Percentiles rank a stretch among this genome's conserved stretches.
Conservation (phyloP, 176 grass and related monocot species). For the Hordeum marinum region DNA sequence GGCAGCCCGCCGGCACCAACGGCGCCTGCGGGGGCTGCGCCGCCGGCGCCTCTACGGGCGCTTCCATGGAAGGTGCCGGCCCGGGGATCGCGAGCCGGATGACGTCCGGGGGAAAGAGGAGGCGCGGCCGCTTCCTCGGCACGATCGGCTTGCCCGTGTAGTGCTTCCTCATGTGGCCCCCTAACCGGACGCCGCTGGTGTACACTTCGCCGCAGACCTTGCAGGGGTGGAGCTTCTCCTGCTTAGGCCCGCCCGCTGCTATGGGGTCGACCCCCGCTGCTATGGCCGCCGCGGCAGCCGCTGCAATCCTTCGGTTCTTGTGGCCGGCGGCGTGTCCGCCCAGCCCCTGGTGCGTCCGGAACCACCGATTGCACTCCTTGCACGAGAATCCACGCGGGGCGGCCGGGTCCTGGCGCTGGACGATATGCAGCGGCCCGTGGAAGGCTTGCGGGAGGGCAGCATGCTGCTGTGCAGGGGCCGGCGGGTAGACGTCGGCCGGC, state of each 20-base stretch:
- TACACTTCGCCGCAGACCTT: not conserved
- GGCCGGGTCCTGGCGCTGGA: not conserved
- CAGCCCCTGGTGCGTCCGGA: conserved; percentile 24
- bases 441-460: not conserved
- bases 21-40: too few species aligned
- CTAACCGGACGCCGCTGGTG: conserved; percentile 14
- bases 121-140: not conserved
- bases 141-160: not conserved
- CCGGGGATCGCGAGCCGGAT: too few species aligned
- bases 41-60: too few species aligned
- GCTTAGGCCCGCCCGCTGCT: not conserved
- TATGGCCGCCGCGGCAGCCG: not conserved
- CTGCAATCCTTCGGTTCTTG: conserved; percentile 11
- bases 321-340: conserved; percentile 40
- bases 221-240: not conserved
- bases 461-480: not conserved
- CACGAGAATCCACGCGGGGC: not conserved
- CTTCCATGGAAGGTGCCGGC: not conserved
- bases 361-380: not conserved
- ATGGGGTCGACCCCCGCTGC: not conserved
- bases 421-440: not conserved
- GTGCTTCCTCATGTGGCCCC: conserved; percentile 47
- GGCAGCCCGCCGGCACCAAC: too few species aligned
- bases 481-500: not conserved
- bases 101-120: too few species aligned